These are phyloP conservation scores for Candida awuae DNA, from an alignment of 805 yeast species.

Conservation along the genomic window DNA sequence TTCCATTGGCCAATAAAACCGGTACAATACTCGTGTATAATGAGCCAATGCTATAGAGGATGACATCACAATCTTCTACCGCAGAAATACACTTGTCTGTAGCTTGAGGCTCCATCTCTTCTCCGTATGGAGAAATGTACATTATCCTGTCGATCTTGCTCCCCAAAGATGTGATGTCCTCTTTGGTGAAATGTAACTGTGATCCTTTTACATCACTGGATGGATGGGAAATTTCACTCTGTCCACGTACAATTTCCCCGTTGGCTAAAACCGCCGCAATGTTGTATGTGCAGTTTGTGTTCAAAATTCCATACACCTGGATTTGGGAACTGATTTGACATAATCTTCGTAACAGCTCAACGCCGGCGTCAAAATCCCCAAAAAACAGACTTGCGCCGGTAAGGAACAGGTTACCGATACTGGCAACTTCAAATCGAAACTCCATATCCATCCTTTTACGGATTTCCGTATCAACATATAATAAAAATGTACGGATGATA, in stretches of 20 bases:
- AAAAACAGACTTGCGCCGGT: conserved; percentile 76
- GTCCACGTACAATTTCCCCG: conserved; percentile 78
- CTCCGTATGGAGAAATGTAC: conserved; percentile 82
- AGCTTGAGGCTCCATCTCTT: conserved; percentile 73
- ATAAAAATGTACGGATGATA: conserved; percentile 65
- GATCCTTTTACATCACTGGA: conserved; percentile 3
- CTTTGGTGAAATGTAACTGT: conserved; percentile 13
- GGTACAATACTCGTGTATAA: conserved; percentile 85
- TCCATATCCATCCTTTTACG: conserved; percentile 58
- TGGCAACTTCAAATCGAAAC: conserved; percentile 70
- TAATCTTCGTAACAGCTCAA: conserved; percentile 64
- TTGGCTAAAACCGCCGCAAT: conserved; percentile 67
- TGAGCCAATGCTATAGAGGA: conserved; percentile 80
- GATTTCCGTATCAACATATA: conserved; percentile 72
- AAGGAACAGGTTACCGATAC: conserved; percentile 75
- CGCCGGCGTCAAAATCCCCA: conserved; percentile 78
- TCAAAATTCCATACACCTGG: conserved; percentile 70
- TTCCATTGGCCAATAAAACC: conserved; percentile 61
- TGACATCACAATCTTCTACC: conserved; percentile 41
- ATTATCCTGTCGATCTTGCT: conserved; percentile 67
- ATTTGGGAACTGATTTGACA: conserved; percentile 46
- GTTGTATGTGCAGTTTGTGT: conserved; percentile 79
- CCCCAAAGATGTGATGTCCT: conserved; percentile 50
- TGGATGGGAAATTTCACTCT: conserved; percentile 91
- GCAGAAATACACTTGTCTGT: conserved; percentile 50